These are phyloP conservation scores for Talaromyces sp. DNA, from an alignment of 2,329 filamentous ascomycete species.

Conservation along the genomic window DNA sequence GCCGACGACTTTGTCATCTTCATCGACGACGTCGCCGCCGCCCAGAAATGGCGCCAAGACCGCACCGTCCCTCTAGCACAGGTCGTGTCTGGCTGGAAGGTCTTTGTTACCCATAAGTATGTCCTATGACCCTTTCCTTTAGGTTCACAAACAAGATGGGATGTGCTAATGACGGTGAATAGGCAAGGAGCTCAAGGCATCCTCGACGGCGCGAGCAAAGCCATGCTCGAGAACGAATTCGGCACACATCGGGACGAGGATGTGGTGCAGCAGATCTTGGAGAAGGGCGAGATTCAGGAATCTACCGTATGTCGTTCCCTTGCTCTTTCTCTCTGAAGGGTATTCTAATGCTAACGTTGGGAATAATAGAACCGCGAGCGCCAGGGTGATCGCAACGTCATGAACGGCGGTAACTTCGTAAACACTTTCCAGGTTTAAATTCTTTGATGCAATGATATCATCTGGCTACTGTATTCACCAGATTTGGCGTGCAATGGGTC, in stretches of 20 bases:
- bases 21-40: slow-evolving; percentile 49
- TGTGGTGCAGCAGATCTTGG: slow-evolving; percentile 74
- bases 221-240: slow-evolving; percentile 78
- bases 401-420: slow-evolving; percentile 12
- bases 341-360: background rate
- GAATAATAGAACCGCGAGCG: slow-evolving; percentile 28
- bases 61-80: slow-evolving; percentile 74
- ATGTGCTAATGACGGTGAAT: background rate
- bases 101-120: slow-evolving; percentile 88
- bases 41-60: slow-evolving; percentile 76
- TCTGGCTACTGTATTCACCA: slow-evolving; percentile 14
- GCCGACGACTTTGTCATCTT: slow-evolving; percentile 68
- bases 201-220: slow-evolving; percentile 71
- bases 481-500: slow-evolving; percentile 3
- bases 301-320: slow-evolving; percentile 46
- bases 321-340: background rate
- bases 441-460: background rate
- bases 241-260: slow-evolving; percentile 76
- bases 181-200: slow-evolving; percentile 85
- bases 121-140: slow-evolving; percentile 28
- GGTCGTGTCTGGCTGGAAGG: slow-evolving; percentile 82
- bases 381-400: slow-evolving; percentile 23
- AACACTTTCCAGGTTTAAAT: slow-evolving; percentile 15
- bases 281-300: slow-evolving; percentile 68
- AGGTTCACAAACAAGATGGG: no score